Base-by-base conservation (phyloP, 2,329 filamentous ascomycete species). In the Trichoderma pleuroti region DNA sequence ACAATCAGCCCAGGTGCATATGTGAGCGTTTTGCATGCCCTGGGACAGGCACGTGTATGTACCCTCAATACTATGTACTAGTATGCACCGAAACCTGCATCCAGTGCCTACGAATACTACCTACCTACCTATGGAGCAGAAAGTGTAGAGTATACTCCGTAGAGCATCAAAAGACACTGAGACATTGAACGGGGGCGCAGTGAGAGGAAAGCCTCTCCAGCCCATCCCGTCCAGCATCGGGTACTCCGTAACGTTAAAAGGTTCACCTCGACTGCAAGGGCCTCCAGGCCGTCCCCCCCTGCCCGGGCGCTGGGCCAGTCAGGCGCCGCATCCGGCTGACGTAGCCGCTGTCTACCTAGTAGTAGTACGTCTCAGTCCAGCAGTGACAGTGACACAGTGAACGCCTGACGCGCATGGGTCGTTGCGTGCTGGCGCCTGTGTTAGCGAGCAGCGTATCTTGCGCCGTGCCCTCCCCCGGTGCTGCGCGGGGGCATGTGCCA, bases 391-490 rank as follows among this genome's bases (percentile, higher is more conserved):
- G 63, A 24, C 63, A 66, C 46, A 66, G 63, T 39, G 46, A 54
- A 54, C 69, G 69, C 69, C 69, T 71, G 56, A 70, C 54, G 68
- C 60, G 39, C 56, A 34, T 56, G 68, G 60, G 32, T 42, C 46
- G 60, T 49, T 65, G 68, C 61, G 16, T 70, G 61, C 68, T 59
- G 60, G 68, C 26, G 39, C 28, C 49, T 21, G 62, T 69, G 70
- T 71, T 71, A 71, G 65, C 57, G 36, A 46, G 26, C 32, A 18
- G 49, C 36, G 70, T 71, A 69, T 52, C 46, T 21, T 24, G 46
- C 24, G n/a, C 63, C 63, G 56, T 39, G n/a, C 46, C 30, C 28
- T 61, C 52, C n/a, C 24, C 59, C 42, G n/a, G 11, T 24, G 21
- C 12, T 52, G n/a, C 6, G 21, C 49, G 59, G n/a, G 30, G 30